These are phyloP conservation scores for Metschnikowia lochheadii DNA, from an alignment of 805 yeast species.

Conservation along the genomic window DNA sequence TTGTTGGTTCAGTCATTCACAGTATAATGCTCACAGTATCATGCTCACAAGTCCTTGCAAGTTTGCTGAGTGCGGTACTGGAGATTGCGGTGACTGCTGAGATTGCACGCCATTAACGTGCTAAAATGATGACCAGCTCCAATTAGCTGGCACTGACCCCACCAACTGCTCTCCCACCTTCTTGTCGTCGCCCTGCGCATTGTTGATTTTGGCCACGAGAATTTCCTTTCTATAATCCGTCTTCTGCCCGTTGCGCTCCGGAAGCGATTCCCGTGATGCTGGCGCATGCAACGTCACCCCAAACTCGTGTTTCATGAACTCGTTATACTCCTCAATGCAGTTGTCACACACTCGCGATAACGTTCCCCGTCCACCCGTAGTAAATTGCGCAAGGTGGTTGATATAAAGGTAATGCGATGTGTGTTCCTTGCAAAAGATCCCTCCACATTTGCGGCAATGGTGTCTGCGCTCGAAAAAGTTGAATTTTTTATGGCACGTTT, in stretches of 20 bases:
- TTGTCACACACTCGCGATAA: slow-evolving; percentile 66
- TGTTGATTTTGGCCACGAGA: slow-evolving; percentile 5
- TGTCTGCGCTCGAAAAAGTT: slow-evolving; percentile 77
- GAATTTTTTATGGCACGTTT: slow-evolving; percentile 58
- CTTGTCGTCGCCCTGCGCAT: slow-evolving; percentile 3
- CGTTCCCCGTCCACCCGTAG: slow-evolving; percentile 64
- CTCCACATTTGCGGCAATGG: slow-evolving; percentile 85
- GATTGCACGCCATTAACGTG: neutral
- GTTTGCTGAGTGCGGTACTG: no score
- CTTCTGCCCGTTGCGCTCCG: slow-evolving; percentile 3
- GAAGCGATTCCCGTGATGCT: slow-evolving; percentile 9
- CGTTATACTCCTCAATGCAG: slow-evolving; percentile 62
- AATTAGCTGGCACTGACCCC: slow-evolving; percentile 64
- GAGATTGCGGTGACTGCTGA: no score
- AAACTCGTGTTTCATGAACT: slow-evolving; percentile 40
- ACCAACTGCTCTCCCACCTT: slow-evolving; percentile 25
- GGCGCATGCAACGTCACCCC: slow-evolving; percentile 23
- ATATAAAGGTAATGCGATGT: slow-evolving; percentile 53
- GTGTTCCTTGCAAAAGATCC: slow-evolving; percentile 70
- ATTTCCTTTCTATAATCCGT: slow-evolving; percentile 10
- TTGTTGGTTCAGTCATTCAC: no score
- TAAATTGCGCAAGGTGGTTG: slow-evolving; percentile 56
- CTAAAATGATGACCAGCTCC: slow-evolving; percentile 76
- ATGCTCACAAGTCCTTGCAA: no score
- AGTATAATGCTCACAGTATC: no score